A percentile compares a stretch with the other conserved stretches of the same genome.
phyloP scores from a whole-genome alignment of 2,329 filamentous ascomycete species.

The Talaromyces sp. region DNA sequence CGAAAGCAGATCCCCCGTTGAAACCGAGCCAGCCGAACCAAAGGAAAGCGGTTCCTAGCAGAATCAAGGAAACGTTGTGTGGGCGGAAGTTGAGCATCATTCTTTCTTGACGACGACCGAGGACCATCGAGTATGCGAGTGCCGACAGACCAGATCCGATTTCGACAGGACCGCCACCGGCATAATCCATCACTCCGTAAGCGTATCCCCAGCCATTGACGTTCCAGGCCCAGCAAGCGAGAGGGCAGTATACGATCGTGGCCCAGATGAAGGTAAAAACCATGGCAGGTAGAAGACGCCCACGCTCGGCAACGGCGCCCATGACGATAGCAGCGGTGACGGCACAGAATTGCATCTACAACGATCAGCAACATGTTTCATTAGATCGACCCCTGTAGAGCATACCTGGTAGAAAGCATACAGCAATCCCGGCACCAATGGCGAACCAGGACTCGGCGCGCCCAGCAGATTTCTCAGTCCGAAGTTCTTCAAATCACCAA shows the following conservation, averaged over 20 bases:
- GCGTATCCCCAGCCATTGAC: slow-evolving; percentile 86
- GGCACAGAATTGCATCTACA: slow-evolving; percentile 91
- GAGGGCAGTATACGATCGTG: slow-evolving; percentile 92
- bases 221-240: slow-evolving; percentile 97
- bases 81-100: slow-evolving; percentile 99
- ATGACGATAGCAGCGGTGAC: slow-evolving; percentile 89
- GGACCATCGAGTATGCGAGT: slow-evolving; percentile 90
- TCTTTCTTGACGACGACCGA: slow-evolving; percentile 93
- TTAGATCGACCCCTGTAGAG: neutral
- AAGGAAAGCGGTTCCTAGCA: slow-evolving; percentile 88
- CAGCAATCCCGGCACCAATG: slow-evolving; percentile 81
- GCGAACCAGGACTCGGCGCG: slow-evolving; percentile 79
- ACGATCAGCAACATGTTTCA: neutral
- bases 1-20: slow-evolving; percentile 93
- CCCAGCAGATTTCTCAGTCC: slow-evolving; percentile 81
- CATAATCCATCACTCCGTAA: slow-evolving; percentile 92
- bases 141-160: slow-evolving; percentile 92
- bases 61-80: slow-evolving; percentile 97
- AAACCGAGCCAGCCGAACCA: slow-evolving; percentile 99
- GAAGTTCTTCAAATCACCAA: slow-evolving; percentile 85
- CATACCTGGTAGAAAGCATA: slow-evolving; percentile 88
- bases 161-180: slow-evolving; percentile 94
- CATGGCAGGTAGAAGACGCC: slow-evolving; percentile 87
- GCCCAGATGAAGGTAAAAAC: slow-evolving; percentile 96
- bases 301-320: slow-evolving; percentile 89